Conservation (phyloP, 805 yeast genomes). For the Peterozyma toletana region DNA sequence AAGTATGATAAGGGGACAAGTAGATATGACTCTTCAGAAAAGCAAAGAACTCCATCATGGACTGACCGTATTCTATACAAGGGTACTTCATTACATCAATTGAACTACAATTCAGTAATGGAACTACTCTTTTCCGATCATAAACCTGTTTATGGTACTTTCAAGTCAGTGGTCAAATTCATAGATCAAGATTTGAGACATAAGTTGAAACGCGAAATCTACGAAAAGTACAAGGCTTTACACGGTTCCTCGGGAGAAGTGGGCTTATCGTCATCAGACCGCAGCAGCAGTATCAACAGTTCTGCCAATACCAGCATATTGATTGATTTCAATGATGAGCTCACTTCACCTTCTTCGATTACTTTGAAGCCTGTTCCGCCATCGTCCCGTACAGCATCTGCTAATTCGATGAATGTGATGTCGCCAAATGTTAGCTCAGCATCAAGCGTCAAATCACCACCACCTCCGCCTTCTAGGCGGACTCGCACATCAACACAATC, state of each 20-base stretch:
- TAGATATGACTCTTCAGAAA: slow-evolving; percentile 82
- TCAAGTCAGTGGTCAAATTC: slow-evolving; percentile 55
- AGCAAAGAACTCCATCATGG: slow-evolving; percentile 95
- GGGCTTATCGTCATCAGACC: slow-evolving; percentile 7
- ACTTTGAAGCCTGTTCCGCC: slow-evolving; percentile 9
- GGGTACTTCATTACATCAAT: slow-evolving; percentile 51
- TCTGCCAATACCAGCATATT: slow-evolving; percentile 1
- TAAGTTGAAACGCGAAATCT: slow-evolving; percentile 48
- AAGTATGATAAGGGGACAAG: slow-evolving; percentile 86
- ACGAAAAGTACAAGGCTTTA: slow-evolving; percentile 43
- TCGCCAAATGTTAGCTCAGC: slow-evolving; percentile 4
- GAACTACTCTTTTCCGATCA: slow-evolving; percentile 72
- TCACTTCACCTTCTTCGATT: slow-evolving; percentile 11
- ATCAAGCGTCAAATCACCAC: slow-evolving; percentile 9
- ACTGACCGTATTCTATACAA: slow-evolving; percentile 71
- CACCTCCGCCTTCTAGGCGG: slow-evolving; percentile 1
- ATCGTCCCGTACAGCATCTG: slow-evolving; percentile 6
- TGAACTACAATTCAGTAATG: slow-evolving; percentile 62
- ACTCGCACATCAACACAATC: neutral
- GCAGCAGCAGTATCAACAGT: neutral
- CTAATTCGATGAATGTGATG: slow-evolving; percentile 16
- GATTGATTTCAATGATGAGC: slow-evolving; percentile 22
- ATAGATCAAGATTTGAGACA: slow-evolving; percentile 59
- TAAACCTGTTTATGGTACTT: slow-evolving; percentile 85
- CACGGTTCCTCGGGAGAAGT: slow-evolving; percentile 8